phyloP scores from a whole-genome alignment of 768 basidiomycete genomes.

The Scleroderma bovista region DNA sequence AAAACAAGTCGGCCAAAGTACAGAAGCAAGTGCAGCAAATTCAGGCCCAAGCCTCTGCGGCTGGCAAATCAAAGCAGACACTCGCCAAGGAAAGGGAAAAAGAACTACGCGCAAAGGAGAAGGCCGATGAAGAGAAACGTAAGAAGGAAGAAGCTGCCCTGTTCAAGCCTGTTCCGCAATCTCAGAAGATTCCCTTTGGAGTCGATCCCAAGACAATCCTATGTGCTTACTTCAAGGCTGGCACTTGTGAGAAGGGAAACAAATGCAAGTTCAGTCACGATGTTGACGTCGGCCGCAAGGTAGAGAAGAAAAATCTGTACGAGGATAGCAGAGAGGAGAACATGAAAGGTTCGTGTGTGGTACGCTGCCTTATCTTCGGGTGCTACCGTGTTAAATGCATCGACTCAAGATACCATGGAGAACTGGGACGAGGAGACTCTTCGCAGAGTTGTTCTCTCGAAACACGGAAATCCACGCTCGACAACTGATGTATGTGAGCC shows the following conservation, averaged over 20 bases:
- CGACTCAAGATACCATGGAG: conserved; percentile 84
- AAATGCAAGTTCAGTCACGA: conserved; percentile 99
- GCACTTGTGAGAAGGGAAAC: conserved; percentile 86
- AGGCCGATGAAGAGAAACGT: conserved; percentile 76
- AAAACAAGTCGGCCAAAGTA: conserved; percentile 93
- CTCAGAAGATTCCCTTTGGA: conserved; percentile 88
- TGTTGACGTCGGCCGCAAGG: conserved; percentile 80
- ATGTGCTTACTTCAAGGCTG: conserved; percentile 90
- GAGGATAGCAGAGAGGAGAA: conserved; percentile 84
- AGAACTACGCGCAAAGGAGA: conserved; percentile 66
- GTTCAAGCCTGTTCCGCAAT: conserved; percentile 72
- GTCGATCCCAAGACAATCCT: conserved; percentile 95
- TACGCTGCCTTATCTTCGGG: not conserved
- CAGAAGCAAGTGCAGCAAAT: conserved; percentile 79
- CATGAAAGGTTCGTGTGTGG: conserved; percentile 47
- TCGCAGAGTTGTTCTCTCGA: conserved; percentile 77
- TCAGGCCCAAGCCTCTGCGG: conserved; percentile 64
- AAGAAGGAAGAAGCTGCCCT: conserved; percentile 81
- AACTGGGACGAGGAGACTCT: conserved; percentile 96
- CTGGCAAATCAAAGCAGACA: conserved; percentile 75
- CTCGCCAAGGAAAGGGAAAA: conserved; percentile 87
- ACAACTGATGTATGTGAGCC: conserved; percentile 76
- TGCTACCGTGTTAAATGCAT: not conserved
- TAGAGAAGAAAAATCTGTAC: conserved; percentile 94
- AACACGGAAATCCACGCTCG: conserved; percentile 86